Evolutionary conservation across 169 alveolate species (phyloP).

Genomic region (Cryptosporidium canis): DNA sequence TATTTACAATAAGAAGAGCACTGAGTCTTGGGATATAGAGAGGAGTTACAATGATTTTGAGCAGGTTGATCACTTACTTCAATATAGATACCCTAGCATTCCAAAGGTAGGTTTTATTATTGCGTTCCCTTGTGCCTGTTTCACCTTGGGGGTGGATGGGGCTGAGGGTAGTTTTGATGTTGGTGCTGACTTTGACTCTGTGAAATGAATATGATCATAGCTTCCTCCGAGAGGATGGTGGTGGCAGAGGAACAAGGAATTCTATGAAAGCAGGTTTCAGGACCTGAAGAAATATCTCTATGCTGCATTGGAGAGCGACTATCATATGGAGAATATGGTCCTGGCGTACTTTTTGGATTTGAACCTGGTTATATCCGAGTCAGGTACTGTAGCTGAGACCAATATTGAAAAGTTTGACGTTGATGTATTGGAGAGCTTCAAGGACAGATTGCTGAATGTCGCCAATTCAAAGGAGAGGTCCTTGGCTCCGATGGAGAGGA

Average conservation of each 20-base stretch:
- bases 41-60: slow-evolving; percentile 50
- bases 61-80: slow-evolving; percentile 64
- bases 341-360: slow-evolving; percentile 55
- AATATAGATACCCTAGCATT: slow-evolving; percentile 50
- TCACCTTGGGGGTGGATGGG: no score
- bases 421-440: slow-evolving; percentile 28
- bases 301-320: slow-evolving; percentile 39
- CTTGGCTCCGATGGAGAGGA: slow-evolving; percentile 63
- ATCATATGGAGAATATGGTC: slow-evolving; percentile 49
- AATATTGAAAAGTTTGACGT: slow-evolving; percentile 37
- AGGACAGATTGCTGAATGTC: neutral
- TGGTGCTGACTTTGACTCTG: neutral
- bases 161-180: neutral
- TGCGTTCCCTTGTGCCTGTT: no score
- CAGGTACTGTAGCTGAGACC: slow-evolving; percentile 1
- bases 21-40: slow-evolving; percentile 56
- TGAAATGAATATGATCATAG: neutral
- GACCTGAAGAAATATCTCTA: slow-evolving; percentile 9
- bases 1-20: slow-evolving; percentile 15
- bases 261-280: slow-evolving; percentile 27
- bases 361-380: slow-evolving; percentile 2
- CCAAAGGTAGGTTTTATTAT: slow-evolving; percentile 69
- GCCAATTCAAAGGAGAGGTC: slow-evolving; percentile 45
- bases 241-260: slow-evolving; percentile 56
- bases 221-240: slow-evolving; percentile 64